Evolutionary conservation across 106 monocot species (phyloP), one percentile per base, ranked within the genome.

Genomic region (Dendrobium nobile): DNA sequence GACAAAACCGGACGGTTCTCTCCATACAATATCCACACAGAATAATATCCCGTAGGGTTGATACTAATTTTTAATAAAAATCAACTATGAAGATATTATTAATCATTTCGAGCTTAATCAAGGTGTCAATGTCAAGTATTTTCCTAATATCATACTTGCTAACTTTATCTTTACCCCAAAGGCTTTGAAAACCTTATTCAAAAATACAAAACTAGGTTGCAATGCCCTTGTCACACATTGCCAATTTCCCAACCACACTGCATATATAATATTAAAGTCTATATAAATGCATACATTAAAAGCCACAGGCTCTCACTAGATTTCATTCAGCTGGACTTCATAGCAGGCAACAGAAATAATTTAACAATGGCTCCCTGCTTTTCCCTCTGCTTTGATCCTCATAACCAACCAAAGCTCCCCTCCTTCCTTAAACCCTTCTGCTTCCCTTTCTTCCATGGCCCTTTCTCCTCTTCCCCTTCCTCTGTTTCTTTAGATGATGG

Each of bases 81-180:
- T 7, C 8, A 7, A 45, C 45, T 51, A 9, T 51, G 2, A 1
- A 51, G 11, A 16, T 51, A 9, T 51, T 16, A 51, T 51, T 51
- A 13, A 15, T 51, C 13, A 13, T 51, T 10, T 51, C 51, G 13
- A 51, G 3, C 15, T 13, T 11, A 51, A 51, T 51, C 51, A 51
- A 51, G 13, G 15, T 13, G 70, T 70, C 70, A 33, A 70, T 70
- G 1, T 74, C 41, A 19, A 43, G 44, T 42, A 43, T 20, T 44
- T 44, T 43, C 10, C 20, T 10, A 20, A 9, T 26, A 48, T 13
- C 27, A 51, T 76, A 28, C 48, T 48, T 76, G 77, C 45, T 85
- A 44, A 85, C 91, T 81, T 91, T 79, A 73, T 79, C 91, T 91
- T 91, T 80, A 91, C 88, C 85, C 89, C 87, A 84, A 89, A 89